Evolutionary conservation across 495 filamentous ascomycete genomes (phyloP), one percentile per base, ranked within the genome.

Genomic region (Trichoderma virens): DNA sequence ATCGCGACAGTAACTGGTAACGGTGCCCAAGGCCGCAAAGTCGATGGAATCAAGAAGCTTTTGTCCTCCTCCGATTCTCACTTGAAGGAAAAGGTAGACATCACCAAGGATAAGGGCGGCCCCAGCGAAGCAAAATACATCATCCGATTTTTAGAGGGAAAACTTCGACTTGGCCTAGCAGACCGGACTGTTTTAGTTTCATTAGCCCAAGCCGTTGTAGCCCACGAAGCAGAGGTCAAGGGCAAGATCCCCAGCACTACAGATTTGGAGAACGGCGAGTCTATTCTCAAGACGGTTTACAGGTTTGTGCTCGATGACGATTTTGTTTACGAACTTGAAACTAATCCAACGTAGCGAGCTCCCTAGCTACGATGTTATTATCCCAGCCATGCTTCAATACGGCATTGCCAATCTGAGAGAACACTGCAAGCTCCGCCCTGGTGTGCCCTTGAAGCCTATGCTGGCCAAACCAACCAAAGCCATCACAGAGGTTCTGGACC

Each of bases 381-480:
- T 98, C 67, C 94, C 93, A 1, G 86, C 86, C 13, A 90, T 97
- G 81, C 78, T 96, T 23, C 77, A 96, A 63, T 82, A 93, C 69
- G 95, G 95, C 30, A 90, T 98, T 61, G 85, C 86, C 78, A 85
- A 90, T 39, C 74, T 98, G 13, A 82, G 83, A 38, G 85, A 96
- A 8, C 83, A 88, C 47, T 98, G 94, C 86, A 96, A 94, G 72
- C 83, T 98, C 30, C 89, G 92, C 63, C 92, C 95, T 3, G 94
- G 94, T 65, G 88, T 98, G 27, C 94, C 94, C 23, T 83, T 98
- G 39, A 98, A 98, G 75, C 94, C 94, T 68, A 98, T 98, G 94
- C 85, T 98, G 78, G 94, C 94, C 6, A 98, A 97, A 69, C 95
- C 94, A 1, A 98, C 95, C 0, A 98, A 98, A 74, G 91, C 94